Evolutionary conservation across 148 eudicot genomes (phyloP).

Genomic region (Fagopyrum esculentum): DNA sequence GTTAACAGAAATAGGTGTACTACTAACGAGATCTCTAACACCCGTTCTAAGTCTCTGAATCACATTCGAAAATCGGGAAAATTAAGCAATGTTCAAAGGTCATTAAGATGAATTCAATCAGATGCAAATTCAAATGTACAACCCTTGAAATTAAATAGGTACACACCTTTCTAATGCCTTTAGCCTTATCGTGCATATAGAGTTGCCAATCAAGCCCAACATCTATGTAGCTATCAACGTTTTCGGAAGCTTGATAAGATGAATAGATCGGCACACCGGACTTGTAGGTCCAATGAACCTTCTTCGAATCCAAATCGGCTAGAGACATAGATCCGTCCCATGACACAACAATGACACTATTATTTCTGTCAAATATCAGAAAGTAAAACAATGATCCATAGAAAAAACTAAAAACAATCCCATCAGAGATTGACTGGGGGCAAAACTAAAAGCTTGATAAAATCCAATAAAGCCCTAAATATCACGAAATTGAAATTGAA

Average conservation of each 20-base stretch:
- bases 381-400: not conserved
- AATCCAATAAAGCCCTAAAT: not conserved
- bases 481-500: not conserved
- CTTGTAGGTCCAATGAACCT: slow-evolving; percentile 5
- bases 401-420: not conserved
- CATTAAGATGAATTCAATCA: not conserved
- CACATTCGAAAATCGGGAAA: not conserved
- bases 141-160: not conserved
- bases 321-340: slow-evolving; percentile 12
- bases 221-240: slow-evolving; percentile 7
- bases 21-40: slow-evolving; percentile 1
- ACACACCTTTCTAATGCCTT: slow-evolving; percentile 6
- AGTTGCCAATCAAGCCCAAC: slow-evolving; percentile 11
- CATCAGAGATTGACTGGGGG: not conserved
- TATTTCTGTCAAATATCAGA: not conserved
- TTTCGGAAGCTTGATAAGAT: not conserved
- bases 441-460: not conserved
- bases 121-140: not conserved
- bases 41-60: slow-evolving; percentile 6
- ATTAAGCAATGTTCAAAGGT: not conserved
- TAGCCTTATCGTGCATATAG: not conserved
- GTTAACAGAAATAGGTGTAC: slow-evolving; percentile 1
- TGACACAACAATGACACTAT: not conserved
- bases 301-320: not conserved
- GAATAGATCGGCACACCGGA: slow-evolving; percentile 11